A percentile compares a stretch with the other conserved stretches of the same genome.
phyloP scores from a whole-genome alignment of 1,139 yeast species.

The Hansenula sp. region DNA sequence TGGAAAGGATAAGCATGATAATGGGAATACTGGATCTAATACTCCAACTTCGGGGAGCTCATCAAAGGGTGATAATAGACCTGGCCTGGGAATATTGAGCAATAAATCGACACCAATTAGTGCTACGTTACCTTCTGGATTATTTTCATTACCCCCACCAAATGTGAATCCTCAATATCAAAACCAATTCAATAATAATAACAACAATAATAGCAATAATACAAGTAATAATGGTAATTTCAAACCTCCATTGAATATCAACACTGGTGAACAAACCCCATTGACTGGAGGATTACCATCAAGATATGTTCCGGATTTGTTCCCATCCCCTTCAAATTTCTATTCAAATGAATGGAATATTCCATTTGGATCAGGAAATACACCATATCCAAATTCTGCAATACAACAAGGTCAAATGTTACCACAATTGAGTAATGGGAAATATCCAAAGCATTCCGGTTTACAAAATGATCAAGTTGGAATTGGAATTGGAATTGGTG shows the following conservation, averaged over 20 bases:
- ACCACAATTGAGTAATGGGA: constrained; percentile 1
- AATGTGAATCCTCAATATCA: constrained; percentile 14
- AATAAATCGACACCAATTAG: constrained; percentile 25
- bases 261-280: constrained; percentile 46
- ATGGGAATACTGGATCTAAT: not conserved
- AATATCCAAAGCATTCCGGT: not conserved
- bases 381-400: constrained; percentile 25
- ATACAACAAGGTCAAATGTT: constrained; percentile 3
- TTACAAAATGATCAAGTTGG: not conserved
- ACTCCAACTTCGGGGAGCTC: constrained; percentile 1
- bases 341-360: constrained; percentile 30
- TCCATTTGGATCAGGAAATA: constrained; percentile 26
- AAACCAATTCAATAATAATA: constrained; percentile 9
- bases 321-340: constrained; percentile 52
- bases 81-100: constrained; percentile 19
- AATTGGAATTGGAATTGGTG: no score
- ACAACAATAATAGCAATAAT: constrained; percentile 6
- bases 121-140: constrained; percentile 25
- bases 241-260: constrained; percentile 11
- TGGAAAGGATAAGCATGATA: not conserved
- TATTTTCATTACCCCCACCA: constrained; percentile 23
- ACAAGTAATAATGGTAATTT: constrained; percentile 6
- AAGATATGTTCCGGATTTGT: constrained; percentile 49
- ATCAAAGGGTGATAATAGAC: not conserved
- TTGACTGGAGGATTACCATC: constrained; percentile 43